phyloP scores from a whole-genome alignment of 306 rosid genomes.

The Senna siamea region DNA sequence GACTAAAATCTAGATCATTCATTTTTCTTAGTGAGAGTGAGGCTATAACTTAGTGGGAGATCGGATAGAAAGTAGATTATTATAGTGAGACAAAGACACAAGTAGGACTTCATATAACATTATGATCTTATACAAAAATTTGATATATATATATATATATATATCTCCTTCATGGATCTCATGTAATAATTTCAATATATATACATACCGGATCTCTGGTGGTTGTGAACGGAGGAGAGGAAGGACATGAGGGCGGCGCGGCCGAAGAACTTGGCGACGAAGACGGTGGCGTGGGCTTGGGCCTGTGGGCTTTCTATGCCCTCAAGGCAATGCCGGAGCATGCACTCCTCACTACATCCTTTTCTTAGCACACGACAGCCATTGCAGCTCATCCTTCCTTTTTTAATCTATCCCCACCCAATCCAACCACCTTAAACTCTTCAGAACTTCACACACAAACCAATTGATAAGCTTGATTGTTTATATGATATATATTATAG shows the following conservation, averaged over 20 bases:
- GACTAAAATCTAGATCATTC: no score
- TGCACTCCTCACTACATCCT: conserved; percentile 57
- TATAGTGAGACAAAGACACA: no score
- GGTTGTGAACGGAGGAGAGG: conserved; percentile 44
- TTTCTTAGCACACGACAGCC: conserved; percentile 61
- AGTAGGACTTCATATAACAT: no score
- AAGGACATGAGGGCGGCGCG: conserved; percentile 63
- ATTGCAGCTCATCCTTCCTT: conserved; percentile 54
- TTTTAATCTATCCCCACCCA: neutral
- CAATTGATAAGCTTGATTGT: no score
- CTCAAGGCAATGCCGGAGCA: conserved; percentile 51
- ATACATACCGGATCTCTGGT: conserved; percentile 49
- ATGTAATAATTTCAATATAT: no score
- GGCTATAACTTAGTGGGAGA: no score
- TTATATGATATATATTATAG: no score
- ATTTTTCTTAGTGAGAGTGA: no score
- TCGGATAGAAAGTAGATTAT: no score
- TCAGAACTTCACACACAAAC: neutral
- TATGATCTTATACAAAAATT: no score
- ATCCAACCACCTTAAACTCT: neutral
- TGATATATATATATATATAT: conserved; percentile 14
- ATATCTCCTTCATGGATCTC: no score
- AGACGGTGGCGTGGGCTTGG: conserved; percentile 60
- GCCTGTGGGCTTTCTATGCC: conserved; percentile 51
- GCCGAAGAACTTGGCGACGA: conserved; percentile 67